Base-by-base conservation (phyloP, 1,139 yeast species). In the Candida gigantensis region DNA sequence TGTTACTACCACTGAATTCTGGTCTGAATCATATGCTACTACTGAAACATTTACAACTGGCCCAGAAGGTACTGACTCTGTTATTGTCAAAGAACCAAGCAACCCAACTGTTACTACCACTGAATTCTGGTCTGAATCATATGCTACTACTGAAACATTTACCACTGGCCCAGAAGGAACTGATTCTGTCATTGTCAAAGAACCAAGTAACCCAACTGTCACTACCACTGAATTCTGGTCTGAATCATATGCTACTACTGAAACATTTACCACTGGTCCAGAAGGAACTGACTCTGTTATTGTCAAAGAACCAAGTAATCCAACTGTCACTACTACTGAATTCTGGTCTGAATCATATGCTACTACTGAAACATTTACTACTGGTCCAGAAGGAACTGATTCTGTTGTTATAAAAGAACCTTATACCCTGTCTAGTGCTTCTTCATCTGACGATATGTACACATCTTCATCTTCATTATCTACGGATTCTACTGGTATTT, bases 321-420 rank as follows among this genome's bases (percentile, higher is more conserved):
- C 44, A 38, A 18, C 19, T 7, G 19, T 18, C 7, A 18, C 19
- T 18, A 18, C 19, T 18, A 18, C 19, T 18, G 7, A 18, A 18
- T 18, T 18, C 7, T 18, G 19, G 19, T 6, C 19, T 18, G 19
- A 7, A 6, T 5, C 5, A 41, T 29, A 7, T 5, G 25, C 31
- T 2, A 37, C 50, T 6, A 35, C 41, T 1, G 20, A 39, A 3
- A 42, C 50, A 46, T 37, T 32, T 12, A 23, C 24, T 11, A 11
- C 6, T 7, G 34, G 24, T 19, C 29, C 29, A 17, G 30, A 30
- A 12, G 10, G 17, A 4, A 32, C 35, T 8, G 34, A 34, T 19
- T 38, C 51, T 8, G 50, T 54, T 12, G 27, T 44, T 8, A 40
- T 46, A 8, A 44, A 37, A 13, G 43, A 41, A 6, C 57, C 58